Conservation (phyloP, 805 yeast genomes). For the Hanseniaspora osmophila region DNA sequence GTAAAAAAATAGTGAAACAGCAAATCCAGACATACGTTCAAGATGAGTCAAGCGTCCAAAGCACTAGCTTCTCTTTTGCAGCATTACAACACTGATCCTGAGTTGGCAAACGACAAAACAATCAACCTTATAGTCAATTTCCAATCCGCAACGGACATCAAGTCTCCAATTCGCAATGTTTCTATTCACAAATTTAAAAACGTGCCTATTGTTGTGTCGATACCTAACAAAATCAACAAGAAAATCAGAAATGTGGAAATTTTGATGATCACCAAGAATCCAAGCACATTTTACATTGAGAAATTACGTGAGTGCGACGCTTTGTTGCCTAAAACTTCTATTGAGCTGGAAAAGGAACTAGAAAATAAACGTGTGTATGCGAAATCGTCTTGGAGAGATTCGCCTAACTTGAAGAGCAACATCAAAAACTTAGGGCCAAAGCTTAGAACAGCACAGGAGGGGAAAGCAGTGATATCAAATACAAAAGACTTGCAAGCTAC, state of each 20-base stretch:
- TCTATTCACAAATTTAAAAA: conserved; percentile 15
- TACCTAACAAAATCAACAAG: conserved; percentile 37
- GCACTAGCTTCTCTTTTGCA: conserved; percentile 15
- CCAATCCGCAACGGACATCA: conserved; percentile 4
- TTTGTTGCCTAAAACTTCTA: background rate
- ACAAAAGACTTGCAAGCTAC: background rate
- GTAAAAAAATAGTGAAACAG: background rate
- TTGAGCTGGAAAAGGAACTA: background rate
- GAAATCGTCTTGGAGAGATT: background rate
- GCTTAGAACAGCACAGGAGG: background rate
- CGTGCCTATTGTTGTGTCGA: conserved; percentile 45
- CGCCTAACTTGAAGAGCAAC: background rate
- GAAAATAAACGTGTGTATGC: background rate
- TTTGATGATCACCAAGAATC: conserved; percentile 60
- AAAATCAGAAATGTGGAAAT: conserved; percentile 34
- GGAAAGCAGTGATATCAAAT: background rate
- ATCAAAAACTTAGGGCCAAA: background rate
- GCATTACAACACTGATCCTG: conserved; percentile 21
- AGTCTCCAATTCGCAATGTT: conserved; percentile 5
- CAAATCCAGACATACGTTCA: background rate
- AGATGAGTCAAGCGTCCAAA: conserved; percentile 6
- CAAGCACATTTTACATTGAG: conserved; percentile 41
- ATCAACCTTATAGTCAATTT: conserved; percentile 4
- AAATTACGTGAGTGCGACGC: conserved; percentile 21
- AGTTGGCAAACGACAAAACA: conserved; percentile 15